Base-by-base conservation (phyloP, 1,139 yeast genomes). In the Spathaspora sp. region DNA sequence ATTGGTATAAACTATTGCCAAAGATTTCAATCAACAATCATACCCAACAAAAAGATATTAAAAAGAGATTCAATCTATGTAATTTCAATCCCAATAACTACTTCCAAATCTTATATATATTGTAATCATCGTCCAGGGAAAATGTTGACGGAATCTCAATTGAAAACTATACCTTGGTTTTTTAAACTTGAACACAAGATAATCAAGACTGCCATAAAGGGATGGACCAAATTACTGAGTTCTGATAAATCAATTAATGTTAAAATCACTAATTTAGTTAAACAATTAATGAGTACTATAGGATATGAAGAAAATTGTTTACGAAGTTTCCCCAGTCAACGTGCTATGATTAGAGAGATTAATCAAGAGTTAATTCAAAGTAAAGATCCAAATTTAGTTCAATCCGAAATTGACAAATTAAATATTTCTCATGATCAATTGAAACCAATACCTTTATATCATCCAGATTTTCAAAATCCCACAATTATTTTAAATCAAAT, bases 21-120 rank as follows among this genome's bases (percentile, higher is more conserved):
- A 33, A 31, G 49, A 17, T 42, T 27, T 9, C 47, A 47, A 38
- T 47, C 49, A 9, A 44, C 36, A 7, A 9, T 15, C 13, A 18
- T 9, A 15, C 18, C 18, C 7, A 9, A 7, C 8, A 31, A 31
- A 15, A 41, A 41, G 25, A 7, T 42, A 7, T n/a, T 42, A 15
- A 43, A 49, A 51, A 39, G 44, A 26, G 47, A 53, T 36, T 62
- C 80, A 7, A 72, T 80, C 36, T 80, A 76, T 52, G 66, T 83
- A 16, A 65, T 83, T 66, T 68, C 85, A 9, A 65, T 85, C 6
- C 93, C 93, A 4, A 68, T 86, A 17, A 83, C 88, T 4, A 70
- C 79, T 3, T 61, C 70, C 42, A 74, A 74, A 49, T 75, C 84
- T 4, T 85, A 73, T 58, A 63, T 85, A 11, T 79, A 82, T 56